Evolutionary conservation across 1,284 basidiomycete genomes (phyloP), one percentile per base, ranked within the genome.

Genomic region (Athelia psychrophila): DNA sequence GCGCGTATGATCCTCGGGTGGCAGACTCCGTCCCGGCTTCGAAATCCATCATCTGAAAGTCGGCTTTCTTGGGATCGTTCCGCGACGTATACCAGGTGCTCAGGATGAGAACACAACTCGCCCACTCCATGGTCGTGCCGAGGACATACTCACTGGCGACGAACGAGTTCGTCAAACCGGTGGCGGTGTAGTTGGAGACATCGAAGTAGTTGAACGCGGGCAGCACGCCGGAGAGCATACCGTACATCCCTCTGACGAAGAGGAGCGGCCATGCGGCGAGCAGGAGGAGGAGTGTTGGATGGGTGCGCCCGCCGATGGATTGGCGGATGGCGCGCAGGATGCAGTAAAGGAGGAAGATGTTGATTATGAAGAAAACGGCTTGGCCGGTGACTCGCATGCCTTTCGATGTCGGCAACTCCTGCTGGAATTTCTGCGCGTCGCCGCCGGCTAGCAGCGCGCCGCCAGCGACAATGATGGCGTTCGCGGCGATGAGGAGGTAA

Each of bases 331-430:
- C 61, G 19, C 59, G 53, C 16, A 59, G 22, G 36, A 71, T 58
- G 42, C 60, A 59, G 18, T 54, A 51, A 3, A 66, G 50, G 6
- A 71, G 51, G n/a, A 60, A 19, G 24, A 55, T 25, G 25, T 66
- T 70, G 47, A 62, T 57, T 2, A 53, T 51, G 8, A 71, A 59
- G 55, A 70, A 71, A 13, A 70, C 59, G 18, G 58, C 51, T 48
- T 69, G 66, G 1, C 68, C 69, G 2, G 60, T 45, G 6, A 62
- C 63, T n/a, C 69, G 62, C 50, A 64, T 40, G 40, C 61, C 57
- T 50, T 61, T 64, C 13, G 67, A 60, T 13, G 58, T 51, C 9
- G 47, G 47, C 20, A 69, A 20, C n/a, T 53, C 58, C 13, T 57
- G 52, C 10, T 56, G 18, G 22, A 57, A 60, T n/a, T 59, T 27